phyloP scores from a whole-genome alignment of 768 basidiomycete species.

The Omphalotus guepiniiformis region DNA sequence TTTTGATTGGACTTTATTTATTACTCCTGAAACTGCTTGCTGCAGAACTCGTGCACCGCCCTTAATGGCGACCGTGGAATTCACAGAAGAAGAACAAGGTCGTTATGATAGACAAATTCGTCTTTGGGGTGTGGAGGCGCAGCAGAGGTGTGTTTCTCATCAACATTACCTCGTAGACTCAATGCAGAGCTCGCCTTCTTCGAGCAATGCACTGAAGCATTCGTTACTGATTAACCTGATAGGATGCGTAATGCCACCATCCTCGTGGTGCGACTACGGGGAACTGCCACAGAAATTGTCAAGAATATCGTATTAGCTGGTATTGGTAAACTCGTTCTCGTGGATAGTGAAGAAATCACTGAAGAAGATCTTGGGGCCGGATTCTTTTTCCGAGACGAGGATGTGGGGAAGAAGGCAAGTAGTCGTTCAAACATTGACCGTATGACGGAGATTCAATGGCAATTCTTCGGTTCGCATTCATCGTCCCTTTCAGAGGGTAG shows the following conservation, averaged over 20 bases:
- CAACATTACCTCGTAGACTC: conserved; percentile 3
- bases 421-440: conserved; percentile 11
- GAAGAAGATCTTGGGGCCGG: conserved; percentile 89
- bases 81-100: conserved; percentile 69
- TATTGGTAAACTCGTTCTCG: conserved; percentile 83
- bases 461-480: conserved; percentile 30
- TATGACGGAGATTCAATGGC: conserved; percentile 34
- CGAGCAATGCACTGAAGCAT: not conserved
- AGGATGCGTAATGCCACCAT: conserved; percentile 96
- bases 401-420: conserved; percentile 84
- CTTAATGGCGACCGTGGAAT: conserved; percentile 37
- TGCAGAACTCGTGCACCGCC: no score
- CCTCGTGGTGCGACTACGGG: conserved; percentile 71
- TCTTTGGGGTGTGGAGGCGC: conserved; percentile 97
- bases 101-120: conserved; percentile 97
- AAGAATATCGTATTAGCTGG: conserved; percentile 98
- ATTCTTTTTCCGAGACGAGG: conserved; percentile 92
- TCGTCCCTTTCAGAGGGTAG: conserved; percentile 81
- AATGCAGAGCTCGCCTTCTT: not conserved
- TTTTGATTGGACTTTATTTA: not conserved
- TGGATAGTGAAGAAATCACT: conserved; percentile 70
- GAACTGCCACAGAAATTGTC: conserved; percentile 88
- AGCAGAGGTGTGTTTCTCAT: conserved; percentile 65
- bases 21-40: not conserved
- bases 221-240: conserved; percentile 20